Percentiles rank a stretch among this genome's conserved stretches.
These are phyloP conservation scores for Calonectria leucothoes DNA, from an alignment of 2,329 filamentous ascomycete species.

Conservation along the genomic window DNA sequence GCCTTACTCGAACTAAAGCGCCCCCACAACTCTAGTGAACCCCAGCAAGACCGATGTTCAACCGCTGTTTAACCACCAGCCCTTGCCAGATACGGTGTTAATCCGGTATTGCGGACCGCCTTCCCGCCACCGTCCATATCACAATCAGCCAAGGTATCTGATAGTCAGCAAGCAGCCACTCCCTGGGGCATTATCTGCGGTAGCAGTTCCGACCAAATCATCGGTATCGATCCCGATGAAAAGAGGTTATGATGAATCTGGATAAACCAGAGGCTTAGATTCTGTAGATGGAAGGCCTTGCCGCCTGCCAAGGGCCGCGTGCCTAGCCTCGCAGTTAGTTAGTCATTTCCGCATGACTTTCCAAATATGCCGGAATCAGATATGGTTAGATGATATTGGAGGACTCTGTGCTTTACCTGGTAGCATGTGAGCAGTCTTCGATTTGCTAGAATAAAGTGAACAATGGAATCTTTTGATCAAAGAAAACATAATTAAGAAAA, in stretches of 20 bases:
- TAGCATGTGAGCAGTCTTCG: background rate
- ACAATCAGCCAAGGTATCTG: background rate
- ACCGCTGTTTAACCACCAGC: background rate
- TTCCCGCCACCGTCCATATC: background rate
- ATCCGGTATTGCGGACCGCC: background rate
- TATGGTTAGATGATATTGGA: background rate
- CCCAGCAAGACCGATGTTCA: background rate
- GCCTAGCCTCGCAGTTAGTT: background rate
- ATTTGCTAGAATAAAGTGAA: background rate
- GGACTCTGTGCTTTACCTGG: no score
- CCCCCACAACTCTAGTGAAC: background rate
- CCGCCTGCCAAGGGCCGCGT: background rate
- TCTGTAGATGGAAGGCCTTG: background rate
- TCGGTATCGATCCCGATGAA: background rate
- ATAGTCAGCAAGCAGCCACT: background rate
- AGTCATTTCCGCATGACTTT: background rate
- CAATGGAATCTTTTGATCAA: background rate
- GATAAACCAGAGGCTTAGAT: background rate
- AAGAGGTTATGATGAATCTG: background rate
- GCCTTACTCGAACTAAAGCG: background rate
- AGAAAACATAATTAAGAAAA: background rate
- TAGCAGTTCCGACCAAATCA: background rate
- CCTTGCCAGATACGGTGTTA: background rate
- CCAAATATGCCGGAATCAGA: background rate
- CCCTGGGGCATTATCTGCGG: background rate